A percentile compares a stretch with the other conserved stretches of the same genome.
phyloP scores from a whole-genome alignment of 192 early-diverging fungal genomes.

The Backusella luteola region DNA sequence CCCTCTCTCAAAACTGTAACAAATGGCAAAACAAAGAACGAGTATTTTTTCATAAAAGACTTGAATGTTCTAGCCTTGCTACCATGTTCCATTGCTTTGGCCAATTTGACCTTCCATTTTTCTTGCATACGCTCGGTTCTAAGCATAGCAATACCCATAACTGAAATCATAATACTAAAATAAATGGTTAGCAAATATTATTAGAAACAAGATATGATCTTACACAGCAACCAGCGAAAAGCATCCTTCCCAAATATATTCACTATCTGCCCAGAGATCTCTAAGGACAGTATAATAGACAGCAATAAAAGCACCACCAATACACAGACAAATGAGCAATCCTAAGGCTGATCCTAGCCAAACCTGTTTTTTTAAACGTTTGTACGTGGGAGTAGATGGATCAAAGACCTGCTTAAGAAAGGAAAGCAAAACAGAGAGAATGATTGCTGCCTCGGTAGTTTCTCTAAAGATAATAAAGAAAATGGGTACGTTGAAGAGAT shows the following conservation, averaged over 20 bases:
- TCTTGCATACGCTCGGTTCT: constrained; percentile 68
- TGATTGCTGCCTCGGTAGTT: constrained; percentile 69
- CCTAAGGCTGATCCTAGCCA: constrained; percentile 75
- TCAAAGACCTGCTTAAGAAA: constrained; percentile 70
- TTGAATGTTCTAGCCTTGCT: constrained; percentile 31
- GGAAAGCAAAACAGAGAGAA: constrained; percentile 82
- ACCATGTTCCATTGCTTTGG: constrained; percentile 29
- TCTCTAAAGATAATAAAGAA: constrained; percentile 83
- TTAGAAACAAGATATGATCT: background rate
- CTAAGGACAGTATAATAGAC: constrained; percentile 64
- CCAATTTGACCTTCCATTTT: constrained; percentile 65
- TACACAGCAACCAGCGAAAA: constrained; percentile 40
- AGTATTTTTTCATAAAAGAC: constrained; percentile 51
- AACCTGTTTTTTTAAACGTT: constrained; percentile 62
- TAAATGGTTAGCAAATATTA: constrained; percentile 24
- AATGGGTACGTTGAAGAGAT: constrained; percentile 64
- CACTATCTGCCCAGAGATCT: constrained; percentile 60
- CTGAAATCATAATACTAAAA: constrained; percentile 62
- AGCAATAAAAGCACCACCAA: constrained; percentile 77
- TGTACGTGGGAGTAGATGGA: constrained; percentile 42
- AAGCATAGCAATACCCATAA: constrained; percentile 83
- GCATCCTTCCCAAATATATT: constrained; percentile 82
- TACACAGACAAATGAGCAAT: constrained; percentile 62
- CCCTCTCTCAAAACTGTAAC: constrained; percentile 86
- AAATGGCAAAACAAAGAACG: constrained; percentile 83